Base-by-base conservation (phyloP, 176 grass and related monocot species). In the Tillandsia leiboldiana region DNA sequence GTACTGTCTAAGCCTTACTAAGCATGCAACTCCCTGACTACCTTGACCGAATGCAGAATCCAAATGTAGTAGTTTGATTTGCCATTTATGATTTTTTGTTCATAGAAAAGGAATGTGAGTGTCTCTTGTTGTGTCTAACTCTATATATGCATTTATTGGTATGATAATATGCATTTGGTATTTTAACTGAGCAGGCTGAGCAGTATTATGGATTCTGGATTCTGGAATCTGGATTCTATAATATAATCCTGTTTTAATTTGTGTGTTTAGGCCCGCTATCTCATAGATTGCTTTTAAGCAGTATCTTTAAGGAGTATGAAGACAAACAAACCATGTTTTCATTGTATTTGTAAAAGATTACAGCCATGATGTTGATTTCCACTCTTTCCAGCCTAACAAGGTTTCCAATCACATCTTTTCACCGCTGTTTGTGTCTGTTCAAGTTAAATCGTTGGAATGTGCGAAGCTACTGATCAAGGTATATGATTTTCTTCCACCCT, bases 381-480 rank as follows among this genome's bases (percentile, higher is more conserved):
- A 20, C 29, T 70, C 2, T 70, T 70, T 17, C 3, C 68, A 70
- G 68, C 68, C 68, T n/a, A 51, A 18, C 20, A 70, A 50, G 68
- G 29, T 50, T 50, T 52, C 48, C 24, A 2, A 3, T 11, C 10
- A 59, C 8, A 20, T 13, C 26, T 27, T 72, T n/a, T 29, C 70
- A 56, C 70, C 70, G 3, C 50, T 73, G 20, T 26, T 73, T 9
- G 15, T 61, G 7, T 48, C 70, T 61, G 8, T 73, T 53, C 14
- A 23, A 56, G 11, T 0, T 14, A 51, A 20, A n/a, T 73, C 20
- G 2, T 10, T 58, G 50, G 28, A 56, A 73, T 73, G 51, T 2
- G 9, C 50, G 13, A 12, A 73, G 51, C 2, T 27, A 56, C 50
- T 73, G 0, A 73, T 73, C 11, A 24, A 28, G 70, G 70, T 73